Evolutionary conservation across 306 rosid species (phyloP), one percentile per base, ranked within the genome.

Genomic region (Pyrus pyrifolia): DNA sequence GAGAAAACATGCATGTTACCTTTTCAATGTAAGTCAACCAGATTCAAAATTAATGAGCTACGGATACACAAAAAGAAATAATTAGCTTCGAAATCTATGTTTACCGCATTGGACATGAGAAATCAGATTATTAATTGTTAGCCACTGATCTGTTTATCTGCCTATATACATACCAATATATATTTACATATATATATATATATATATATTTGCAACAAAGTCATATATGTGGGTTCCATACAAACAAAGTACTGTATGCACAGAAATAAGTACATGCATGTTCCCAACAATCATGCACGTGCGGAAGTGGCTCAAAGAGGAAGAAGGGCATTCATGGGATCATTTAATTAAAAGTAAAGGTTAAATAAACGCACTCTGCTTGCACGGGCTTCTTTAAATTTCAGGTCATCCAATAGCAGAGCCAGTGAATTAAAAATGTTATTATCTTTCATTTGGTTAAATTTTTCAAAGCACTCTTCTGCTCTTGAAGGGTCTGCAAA

Each of bases 401-500:
- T 63, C 74, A 76, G 83, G 49, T 82, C 88, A 67, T 90, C 94
- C 82, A 95, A 82, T 69, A 95, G 78, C 21, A 67, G 71, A 78
- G 83, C 93, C 79, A 95, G 85, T 23, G 76, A 84, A 51, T 88
- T 85, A 78, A 92, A 92, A 74, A 91, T 59, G 68, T 77, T 87
- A 74, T 89, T 88, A 78, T 88, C 97, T 83, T 90, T 92, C 83
- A 87, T 85, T 71, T 88, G 77, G 82, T 92, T 83, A 79, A 95
- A 81, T 82, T 85, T 90, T 46, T 72, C 80, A 83, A 95, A 86
- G 86, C 92, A 80, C 76, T 88, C 91, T 84, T 87, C 87, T 59
- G 97, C 92, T 87, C 87, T 88, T 51, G 80, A 81, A 82, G 92
- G 89, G 84, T 92, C 97, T 6, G 91, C 83, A 81, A 95, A 95